Percentiles rank a stretch among this genome's conserved stretches.
phyloP scores from a whole-genome alignment of 257 asterid genomes.

The Solanum neorickii region DNA sequence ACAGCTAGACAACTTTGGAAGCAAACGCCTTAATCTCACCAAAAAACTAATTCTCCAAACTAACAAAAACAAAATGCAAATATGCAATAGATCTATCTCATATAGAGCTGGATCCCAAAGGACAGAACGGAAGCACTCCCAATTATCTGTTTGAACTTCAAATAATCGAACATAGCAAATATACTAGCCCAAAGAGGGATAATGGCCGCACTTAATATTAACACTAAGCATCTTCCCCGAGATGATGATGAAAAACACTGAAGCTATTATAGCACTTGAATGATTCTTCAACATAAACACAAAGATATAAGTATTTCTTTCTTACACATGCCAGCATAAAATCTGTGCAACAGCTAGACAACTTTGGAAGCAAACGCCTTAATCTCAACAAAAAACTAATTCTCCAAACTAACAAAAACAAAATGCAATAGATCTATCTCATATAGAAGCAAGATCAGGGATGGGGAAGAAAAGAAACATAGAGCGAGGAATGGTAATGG shows the following conservation, averaged over 20 bases:
- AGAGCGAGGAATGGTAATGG: not conserved
- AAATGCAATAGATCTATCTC: not conserved
- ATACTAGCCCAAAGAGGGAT: not conserved
- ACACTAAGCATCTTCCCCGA: not conserved
- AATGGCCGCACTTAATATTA: not conserved
- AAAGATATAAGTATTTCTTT: not conserved
- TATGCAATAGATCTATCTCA: not conserved
- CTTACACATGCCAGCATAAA: not conserved
- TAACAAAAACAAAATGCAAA: not conserved
- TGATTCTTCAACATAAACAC: not conserved
- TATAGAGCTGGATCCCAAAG: constrained; percentile 70
- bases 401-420: not conserved
- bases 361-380: not conserved
- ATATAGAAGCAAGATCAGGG: not conserved
- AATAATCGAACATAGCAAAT: constrained; percentile 12
- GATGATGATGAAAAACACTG: not conserved
- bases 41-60: not conserved
- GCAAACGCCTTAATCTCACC: not conserved
- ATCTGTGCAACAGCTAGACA: not conserved
- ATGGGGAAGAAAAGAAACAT: not conserved
- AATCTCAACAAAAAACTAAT: not conserved
- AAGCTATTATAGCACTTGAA: not conserved
- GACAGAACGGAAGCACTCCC: constrained; percentile 74
- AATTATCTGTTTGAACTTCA: constrained; percentile 81
- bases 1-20: not conserved